Base-by-base conservation (phyloP, 257 asterid species). In the Solanum dulcamara region DNA sequence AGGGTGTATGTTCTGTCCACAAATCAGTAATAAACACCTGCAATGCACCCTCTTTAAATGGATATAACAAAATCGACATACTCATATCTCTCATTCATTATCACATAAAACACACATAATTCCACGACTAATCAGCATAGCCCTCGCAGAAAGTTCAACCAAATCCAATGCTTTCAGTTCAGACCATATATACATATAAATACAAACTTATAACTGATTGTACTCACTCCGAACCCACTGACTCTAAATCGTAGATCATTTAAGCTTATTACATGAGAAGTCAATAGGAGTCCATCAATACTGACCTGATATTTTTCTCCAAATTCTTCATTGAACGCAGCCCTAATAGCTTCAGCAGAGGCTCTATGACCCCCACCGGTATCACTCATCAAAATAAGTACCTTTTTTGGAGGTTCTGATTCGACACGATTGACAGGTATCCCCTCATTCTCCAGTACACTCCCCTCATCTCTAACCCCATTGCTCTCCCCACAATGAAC, bases 311-410 rank as follows among this genome's bases (percentile, higher is more conserved):
- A 97, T 22, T 93, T 93, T 35, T 97, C 98, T 82, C 98, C 98
- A 85, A 85, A 97, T 86, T 94, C 95, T 87, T 95, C 97, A 80
- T 38, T 85, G 81, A 95, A 97, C 81, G 99, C 96, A n/a, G 97
- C 91, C 90, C 86, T 97, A 88, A 97, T 97, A 70, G 99, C 99
- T 93, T 97, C 99, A 3, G 99, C 99, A 24, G 99, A 97, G 77
- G 99, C 99, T 91, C 99, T 89, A 83, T 97, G 99, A 53, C 99
- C 99, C 20, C 99, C 99, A 62, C 98, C 99, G 17, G 99, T 97
- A 85, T 97, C 98, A 84, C 99, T 97, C 99, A 95, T 97, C 95
- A 97, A 89, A 33, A 95, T 97, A 87, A 97, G 87, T 60, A 97
- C 96, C 44, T 93, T 97, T 33, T 94, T 97, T 15, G 98, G 95